Conservation (phyloP, 129 eudicot genomes). For the Scalesia atractyloides region DNA sequence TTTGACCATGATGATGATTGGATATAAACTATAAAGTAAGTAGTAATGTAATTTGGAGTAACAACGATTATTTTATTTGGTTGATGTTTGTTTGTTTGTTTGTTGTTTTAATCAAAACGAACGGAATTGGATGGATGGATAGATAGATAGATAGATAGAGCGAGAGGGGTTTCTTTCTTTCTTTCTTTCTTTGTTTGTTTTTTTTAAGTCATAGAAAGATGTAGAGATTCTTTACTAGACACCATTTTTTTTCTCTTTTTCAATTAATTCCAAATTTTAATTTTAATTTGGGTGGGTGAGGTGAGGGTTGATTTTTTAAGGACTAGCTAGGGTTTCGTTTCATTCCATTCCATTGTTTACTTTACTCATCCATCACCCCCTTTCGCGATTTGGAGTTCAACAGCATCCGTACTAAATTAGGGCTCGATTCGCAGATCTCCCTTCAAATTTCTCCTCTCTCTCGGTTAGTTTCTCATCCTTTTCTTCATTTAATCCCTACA, state of each 20-base stretch:
- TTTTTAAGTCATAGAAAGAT: neutral
- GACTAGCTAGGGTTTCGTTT: conserved; percentile 54
- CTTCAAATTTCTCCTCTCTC: conserved; percentile 38
- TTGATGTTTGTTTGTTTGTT: conserved; percentile 15
- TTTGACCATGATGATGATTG: too few relatives aligned
- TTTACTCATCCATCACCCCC: conserved; percentile 37
- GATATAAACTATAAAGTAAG: too few relatives aligned
- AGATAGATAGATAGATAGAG: too few relatives aligned
- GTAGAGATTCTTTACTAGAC: conserved; percentile 41
- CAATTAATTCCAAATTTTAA: conserved; percentile 31
- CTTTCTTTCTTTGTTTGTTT: too few relatives aligned
- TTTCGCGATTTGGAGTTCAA: conserved; percentile 34
- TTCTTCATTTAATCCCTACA: neutral
- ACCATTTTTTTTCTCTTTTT: conserved; percentile 23
- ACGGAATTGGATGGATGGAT: too few relatives aligned
- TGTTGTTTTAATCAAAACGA: conserved; percentile 31
- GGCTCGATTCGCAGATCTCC: conserved; percentile 24
- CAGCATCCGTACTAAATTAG: conserved; percentile 6
- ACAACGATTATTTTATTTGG: conserved; percentile 15
- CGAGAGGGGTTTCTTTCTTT: neutral
- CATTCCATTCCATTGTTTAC: conserved; percentile 41
- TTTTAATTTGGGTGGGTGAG: conserved; percentile 51
- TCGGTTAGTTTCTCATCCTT: conserved; percentile 21
- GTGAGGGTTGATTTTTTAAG: conserved; percentile 47
- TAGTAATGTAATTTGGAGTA: too few relatives aligned